A percentile compares a stretch with the other conserved stretches of the same genome.
These are phyloP conservation scores for Curvularia sp. DNA, from an alignment of 2,329 filamentous ascomycete genomes.

Conservation along the genomic window DNA sequence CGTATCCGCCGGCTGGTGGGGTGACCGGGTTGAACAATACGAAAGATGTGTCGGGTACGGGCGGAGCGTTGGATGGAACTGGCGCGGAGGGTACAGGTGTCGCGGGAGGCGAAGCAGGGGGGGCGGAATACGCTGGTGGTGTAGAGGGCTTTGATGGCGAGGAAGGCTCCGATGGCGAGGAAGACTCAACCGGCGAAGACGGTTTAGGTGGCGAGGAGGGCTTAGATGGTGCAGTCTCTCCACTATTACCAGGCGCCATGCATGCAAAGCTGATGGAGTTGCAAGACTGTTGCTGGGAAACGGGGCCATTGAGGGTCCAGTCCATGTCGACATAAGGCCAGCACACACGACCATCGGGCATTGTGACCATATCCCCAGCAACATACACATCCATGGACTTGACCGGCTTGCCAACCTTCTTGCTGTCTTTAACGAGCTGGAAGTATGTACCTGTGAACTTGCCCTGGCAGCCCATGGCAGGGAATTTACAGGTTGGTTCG, in stretches of 20 bases:
- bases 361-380: constrained; percentile 68
- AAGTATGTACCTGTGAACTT: constrained; percentile 66
- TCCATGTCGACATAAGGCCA: constrained; percentile 67
- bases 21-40: background rate
- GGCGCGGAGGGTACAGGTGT: background rate
- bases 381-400: constrained; percentile 63
- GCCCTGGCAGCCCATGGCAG: constrained; percentile 68
- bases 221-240: background rate
- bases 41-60: background rate
- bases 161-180: background rate
- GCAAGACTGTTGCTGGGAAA: constrained; percentile 43
- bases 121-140: background rate
- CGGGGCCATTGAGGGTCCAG: constrained; percentile 57
- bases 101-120: background rate
- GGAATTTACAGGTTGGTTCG: constrained; percentile 61
- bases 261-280: constrained; percentile 64
- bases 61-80: background rate
- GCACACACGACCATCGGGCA: constrained; percentile 65
- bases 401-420: constrained; percentile 61
- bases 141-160: background rate
- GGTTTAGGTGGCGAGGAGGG: background rate
- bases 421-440: constrained; percentile 63
- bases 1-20: background rate
- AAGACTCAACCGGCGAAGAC: background rate
- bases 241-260: constrained; percentile 33